Evolutionary conservation across 2,329 filamentous ascomycete genomes (phyloP).

Genomic region (Apiospora arundinis): DNA sequence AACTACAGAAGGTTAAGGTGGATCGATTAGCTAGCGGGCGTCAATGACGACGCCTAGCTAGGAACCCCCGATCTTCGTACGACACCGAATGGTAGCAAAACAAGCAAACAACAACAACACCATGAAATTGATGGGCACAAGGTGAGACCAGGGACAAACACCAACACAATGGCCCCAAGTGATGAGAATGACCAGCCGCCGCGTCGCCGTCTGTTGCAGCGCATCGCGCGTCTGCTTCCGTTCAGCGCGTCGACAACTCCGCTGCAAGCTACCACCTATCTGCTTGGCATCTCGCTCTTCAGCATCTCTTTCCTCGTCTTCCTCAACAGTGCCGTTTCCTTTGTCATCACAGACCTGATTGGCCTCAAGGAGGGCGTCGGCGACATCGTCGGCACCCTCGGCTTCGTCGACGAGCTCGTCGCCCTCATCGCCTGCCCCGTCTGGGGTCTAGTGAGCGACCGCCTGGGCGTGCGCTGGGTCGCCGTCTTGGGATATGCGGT

Average conservation of each 20-base stretch:
- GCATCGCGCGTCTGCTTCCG: slow-evolving; percentile 55
- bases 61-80: slow-evolving; percentile 8
- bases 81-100: neutral
- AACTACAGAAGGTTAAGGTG: slow-evolving; percentile 1
- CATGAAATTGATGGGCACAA: neutral
- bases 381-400: slow-evolving; percentile 82
- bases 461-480: slow-evolving; percentile 75
- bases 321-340: slow-evolving; percentile 83
- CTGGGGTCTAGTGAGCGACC: slow-evolving; percentile 81
- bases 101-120: neutral
- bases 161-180: slow-evolving; percentile 5
- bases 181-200: neutral
- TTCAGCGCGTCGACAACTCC: slow-evolving; percentile 66
- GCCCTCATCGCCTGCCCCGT: slow-evolving; percentile 80
- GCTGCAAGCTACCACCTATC: slow-evolving; percentile 73
- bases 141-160: neutral
- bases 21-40: slow-evolving; percentile 2
- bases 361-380: slow-evolving; percentile 76
- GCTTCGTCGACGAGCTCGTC: slow-evolving; percentile 84
- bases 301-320: slow-evolving; percentile 91
- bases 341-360: slow-evolving; percentile 84
- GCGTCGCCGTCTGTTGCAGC: neutral
- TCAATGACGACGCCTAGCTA: slow-evolving; percentile 14
- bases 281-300: slow-evolving; percentile 83
- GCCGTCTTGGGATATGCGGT: slow-evolving; percentile 81